phyloP scores from a whole-genome alignment of 2,329 filamentous ascomycete genomes.

The Trichoderma atroviride region DNA sequence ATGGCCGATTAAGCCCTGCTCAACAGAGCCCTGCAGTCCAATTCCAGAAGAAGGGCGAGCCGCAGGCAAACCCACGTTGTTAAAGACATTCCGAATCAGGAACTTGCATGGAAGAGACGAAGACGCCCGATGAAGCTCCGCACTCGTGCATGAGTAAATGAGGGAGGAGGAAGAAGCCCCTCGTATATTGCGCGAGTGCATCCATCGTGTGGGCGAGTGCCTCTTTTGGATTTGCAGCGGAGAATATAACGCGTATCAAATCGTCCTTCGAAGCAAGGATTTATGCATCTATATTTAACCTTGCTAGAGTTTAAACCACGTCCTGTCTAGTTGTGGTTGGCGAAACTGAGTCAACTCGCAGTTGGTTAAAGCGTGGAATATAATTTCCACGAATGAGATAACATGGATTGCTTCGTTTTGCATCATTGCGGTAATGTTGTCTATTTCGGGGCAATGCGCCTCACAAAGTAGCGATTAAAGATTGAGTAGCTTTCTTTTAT shows the following conservation, averaged over 20 bases:
- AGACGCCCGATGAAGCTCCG: neutral
- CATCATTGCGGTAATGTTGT: neutral
- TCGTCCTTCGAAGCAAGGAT: neutral
- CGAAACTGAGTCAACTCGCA: neutral
- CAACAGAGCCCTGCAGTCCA: neutral
- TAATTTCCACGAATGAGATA: neutral
- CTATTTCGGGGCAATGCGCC: neutral
- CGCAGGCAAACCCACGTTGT: neutral
- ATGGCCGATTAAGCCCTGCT: neutral
- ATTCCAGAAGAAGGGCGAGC: neutral
- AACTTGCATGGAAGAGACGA: neutral
- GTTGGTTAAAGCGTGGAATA: neutral
- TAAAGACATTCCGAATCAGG: neutral
- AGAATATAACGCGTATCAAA: neutral
- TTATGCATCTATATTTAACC: slow-evolving; percentile 4
- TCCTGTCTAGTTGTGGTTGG: neutral
- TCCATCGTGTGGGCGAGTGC: too few relatives aligned
- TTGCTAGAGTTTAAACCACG: neutral
- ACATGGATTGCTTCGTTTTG: neutral
- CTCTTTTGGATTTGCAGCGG: neutral
- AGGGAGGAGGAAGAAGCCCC: too few relatives aligned
- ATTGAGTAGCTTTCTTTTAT: neutral
- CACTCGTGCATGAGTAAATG: neutral
- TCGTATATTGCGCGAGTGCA: neutral
- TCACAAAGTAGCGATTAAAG: neutral